Base-by-base conservation (phyloP, 2,329 filamentous ascomycete species). In the Davidsoniella australis region DNA sequence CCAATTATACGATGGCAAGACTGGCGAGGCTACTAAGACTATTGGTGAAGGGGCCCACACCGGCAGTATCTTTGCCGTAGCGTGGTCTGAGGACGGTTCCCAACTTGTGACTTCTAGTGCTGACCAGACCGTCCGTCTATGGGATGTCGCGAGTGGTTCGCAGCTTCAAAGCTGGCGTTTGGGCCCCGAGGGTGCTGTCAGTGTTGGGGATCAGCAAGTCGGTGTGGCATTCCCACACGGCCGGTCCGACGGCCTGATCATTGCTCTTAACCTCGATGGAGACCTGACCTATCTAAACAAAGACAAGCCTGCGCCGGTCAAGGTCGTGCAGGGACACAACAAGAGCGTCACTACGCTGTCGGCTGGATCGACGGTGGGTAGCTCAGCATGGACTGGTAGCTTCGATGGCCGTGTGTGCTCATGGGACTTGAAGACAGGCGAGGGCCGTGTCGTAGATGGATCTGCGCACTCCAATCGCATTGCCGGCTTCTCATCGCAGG, bases 1-100 rank as follows among this genome's bases (percentile, higher is more conserved):
- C 56, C 93, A 91, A 71, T 69, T 98, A 8, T 98, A 95, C 62
- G 87, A 98, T 62, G 91, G 89, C 54, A 94, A 94, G 72, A 94
- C 87, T 14, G 91, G 91, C 26, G 87, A 94, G 61, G 73, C 82
- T 1, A 84, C 78, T 41, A 75, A 69, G 52, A 73, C 85, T 57
- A 81, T 98, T 57, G 83, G 82, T 8, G 81, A 89, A 56, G 80
- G 78, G n/a, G 47, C 79, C 56, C 91, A 98, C 63, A 89, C 80
- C 5, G 91, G 91, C 44, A 94, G 86, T 61, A 91, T 98, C 52
- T 94, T 95, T 60, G 81, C 82, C 18, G 79, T 96, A 4, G 86
- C 85, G 16, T 98, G 91, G 91, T 76, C 85, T 1, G 77, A 78
- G 53, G 87, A 96, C 62, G 87, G 86, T 23, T 87, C 80, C 60